Conservation (phyloP, 2,329 filamentous ascomycete species). For the Fusarium setosum region DNA sequence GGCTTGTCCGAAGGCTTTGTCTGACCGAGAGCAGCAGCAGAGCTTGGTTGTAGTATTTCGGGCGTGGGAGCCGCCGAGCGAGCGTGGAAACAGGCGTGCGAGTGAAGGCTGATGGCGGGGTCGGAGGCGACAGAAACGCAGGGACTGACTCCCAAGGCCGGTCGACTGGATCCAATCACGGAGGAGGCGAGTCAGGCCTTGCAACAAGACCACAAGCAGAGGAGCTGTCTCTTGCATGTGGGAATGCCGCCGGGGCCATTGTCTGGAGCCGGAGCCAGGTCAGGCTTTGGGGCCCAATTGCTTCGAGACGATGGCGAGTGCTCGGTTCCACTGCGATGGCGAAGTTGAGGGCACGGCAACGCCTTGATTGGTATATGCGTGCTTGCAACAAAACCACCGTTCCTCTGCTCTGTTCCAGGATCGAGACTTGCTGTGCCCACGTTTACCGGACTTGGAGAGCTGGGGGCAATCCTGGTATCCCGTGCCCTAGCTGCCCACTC, state of each 20-base stretch:
- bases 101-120: slow-evolving; percentile 35
- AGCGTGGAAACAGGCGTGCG: slow-evolving; percentile 36
- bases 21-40: slow-evolving; percentile 27
- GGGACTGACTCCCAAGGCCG: slow-evolving; percentile 38
- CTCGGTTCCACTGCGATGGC: slow-evolving; percentile 40
- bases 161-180: slow-evolving; percentile 41
- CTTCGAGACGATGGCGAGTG: slow-evolving; percentile 36
- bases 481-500: slow-evolving; percentile 13
- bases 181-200: slow-evolving; percentile 42
- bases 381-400: slow-evolving; percentile 4
- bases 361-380: slow-evolving; percentile 37
- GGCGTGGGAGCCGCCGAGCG: slow-evolving; percentile 23
- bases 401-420: slow-evolving; percentile 11
- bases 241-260: slow-evolving; percentile 27
- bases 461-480: slow-evolving; percentile 16
- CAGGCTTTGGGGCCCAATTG: slow-evolving; percentile 21
- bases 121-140: slow-evolving; percentile 36
- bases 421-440: slow-evolving; percentile 23
- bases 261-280: slow-evolving; percentile 16
- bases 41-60: slow-evolving; percentile 21
- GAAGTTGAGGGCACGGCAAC: slow-evolving; percentile 18
- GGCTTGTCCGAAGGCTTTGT: slow-evolving; percentile 40
- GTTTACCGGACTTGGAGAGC: slow-evolving; percentile 11
- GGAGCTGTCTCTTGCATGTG: slow-evolving; percentile 39
- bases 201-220: slow-evolving; percentile 23